phyloP scores from a whole-genome alignment of 257 asterid species.

The Galeopsis tetrahit region DNA sequence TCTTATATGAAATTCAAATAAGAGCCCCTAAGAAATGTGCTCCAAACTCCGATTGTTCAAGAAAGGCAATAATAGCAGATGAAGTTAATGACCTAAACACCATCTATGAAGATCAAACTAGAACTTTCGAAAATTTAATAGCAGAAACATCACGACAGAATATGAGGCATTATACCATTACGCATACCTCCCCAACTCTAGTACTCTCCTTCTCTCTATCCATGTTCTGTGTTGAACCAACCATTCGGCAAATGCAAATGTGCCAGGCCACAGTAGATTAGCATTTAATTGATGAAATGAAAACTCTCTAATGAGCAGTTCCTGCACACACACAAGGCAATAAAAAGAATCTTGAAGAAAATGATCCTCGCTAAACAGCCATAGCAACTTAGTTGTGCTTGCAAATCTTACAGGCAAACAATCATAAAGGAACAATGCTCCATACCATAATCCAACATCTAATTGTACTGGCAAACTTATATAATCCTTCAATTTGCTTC shows the following conservation, averaged over 20 bases:
- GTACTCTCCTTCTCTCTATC: conserved; percentile 65
- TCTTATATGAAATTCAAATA: background rate
- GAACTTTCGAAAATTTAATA: conserved; percentile 5
- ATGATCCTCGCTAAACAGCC: background rate
- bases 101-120: conserved; percentile 11
- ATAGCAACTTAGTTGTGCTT: background rate
- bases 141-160: background rate
- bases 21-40: background rate
- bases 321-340: conserved; percentile 55
- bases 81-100: background rate
- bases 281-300: conserved; percentile 91
- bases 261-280: conserved; percentile 96
- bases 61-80: background rate
- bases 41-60: conserved; percentile 9
- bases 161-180: conserved; percentile 4
- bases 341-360: conserved; percentile 8
- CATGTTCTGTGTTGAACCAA: conserved; percentile 58
- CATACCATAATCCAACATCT: conserved; percentile 23
- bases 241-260: conserved; percentile 93
- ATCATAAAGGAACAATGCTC: background rate
- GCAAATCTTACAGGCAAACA: conserved; percentile 11
- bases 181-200: conserved; percentile 85
- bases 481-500: background rate
- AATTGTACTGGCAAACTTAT: background rate
- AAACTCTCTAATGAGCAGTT: conserved; percentile 77